phyloP scores from a whole-genome alignment of 1,284 basidiomycete genomes.

The Heterobasidion annosum region DNA sequence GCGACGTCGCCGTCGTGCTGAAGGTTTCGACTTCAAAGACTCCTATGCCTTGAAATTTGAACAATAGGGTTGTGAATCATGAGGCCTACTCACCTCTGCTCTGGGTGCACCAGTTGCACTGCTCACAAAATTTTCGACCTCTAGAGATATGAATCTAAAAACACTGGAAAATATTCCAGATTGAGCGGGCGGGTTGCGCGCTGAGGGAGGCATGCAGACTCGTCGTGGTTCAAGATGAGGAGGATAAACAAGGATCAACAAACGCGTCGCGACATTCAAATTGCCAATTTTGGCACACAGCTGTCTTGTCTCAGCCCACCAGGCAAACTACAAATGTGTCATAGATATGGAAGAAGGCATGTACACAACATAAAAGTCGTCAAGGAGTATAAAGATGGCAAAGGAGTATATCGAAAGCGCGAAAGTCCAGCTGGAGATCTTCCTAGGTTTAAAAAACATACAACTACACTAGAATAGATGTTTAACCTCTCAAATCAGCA shows the following conservation, averaged over 20 bases:
- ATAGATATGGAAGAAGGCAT: not conserved
- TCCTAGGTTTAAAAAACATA: slow-evolving; percentile 3
- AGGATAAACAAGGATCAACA: slow-evolving; percentile 12
- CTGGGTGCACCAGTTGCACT: slow-evolving; percentile 46
- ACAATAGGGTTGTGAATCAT: not conserved
- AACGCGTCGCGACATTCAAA: slow-evolving; percentile 5
- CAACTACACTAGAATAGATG: slow-evolving; percentile 10
- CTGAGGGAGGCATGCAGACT: not conserved
- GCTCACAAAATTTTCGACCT: slow-evolving; percentile 59
- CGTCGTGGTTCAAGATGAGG: not conserved
- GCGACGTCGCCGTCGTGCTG: too few relatives aligned
- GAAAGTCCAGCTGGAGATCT: not conserved
- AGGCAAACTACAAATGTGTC: not conserved
- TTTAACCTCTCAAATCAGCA: not conserved
- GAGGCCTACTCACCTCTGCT: slow-evolving; percentile 13
- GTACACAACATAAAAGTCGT: not conserved
- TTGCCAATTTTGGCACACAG: not conserved
- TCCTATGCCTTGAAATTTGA: not conserved
- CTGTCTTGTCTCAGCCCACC: not conserved
- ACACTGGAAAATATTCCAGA: slow-evolving; percentile 53
- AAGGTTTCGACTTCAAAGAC: not conserved
- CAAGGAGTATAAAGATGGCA: not conserved
- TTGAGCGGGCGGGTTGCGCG: slow-evolving; percentile 2
- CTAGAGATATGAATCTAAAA: slow-evolving; percentile 58
- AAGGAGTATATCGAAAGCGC: not conserved